A percentile compares a stretch with the other conserved stretches of the same genome.
These are phyloP conservation scores for Dendryphion nanum DNA, from an alignment of 2,329 filamentous ascomycete genomes.

Conservation along the genomic window DNA sequence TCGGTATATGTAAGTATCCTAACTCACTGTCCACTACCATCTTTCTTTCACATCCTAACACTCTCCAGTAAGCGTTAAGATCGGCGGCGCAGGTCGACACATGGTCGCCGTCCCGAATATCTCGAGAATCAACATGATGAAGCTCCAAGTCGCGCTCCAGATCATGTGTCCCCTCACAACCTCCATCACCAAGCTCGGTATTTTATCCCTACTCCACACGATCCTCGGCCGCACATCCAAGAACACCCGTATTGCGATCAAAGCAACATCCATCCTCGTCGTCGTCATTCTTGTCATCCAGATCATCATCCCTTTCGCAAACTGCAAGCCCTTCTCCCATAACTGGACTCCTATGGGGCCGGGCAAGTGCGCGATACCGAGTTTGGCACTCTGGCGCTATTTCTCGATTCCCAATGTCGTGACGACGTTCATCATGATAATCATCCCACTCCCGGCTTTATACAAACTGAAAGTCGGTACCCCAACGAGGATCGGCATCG, in stretches of 20 bases:
- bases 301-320: slow-evolving; percentile 19
- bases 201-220: slow-evolving; percentile 14
- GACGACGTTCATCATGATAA: slow-evolving; percentile 16
- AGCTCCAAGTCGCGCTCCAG: slow-evolving; percentile 13
- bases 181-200: slow-evolving; percentile 18
- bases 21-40: neutral
- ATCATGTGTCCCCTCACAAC: slow-evolving; percentile 23
- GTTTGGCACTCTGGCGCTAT: slow-evolving; percentile 16
- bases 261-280: slow-evolving; percentile 13
- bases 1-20: slow-evolving; percentile 14
- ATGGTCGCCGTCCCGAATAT: slow-evolving; percentile 2
- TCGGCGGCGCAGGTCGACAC: slow-evolving; percentile 19
- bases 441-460: slow-evolving; percentile 15
- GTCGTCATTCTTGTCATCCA: slow-evolving; percentile 15
- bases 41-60: neutral
- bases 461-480: slow-evolving; percentile 11
- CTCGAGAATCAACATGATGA: slow-evolving; percentile 9
- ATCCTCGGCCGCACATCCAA: slow-evolving; percentile 11
- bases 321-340: slow-evolving; percentile 19
- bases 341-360: slow-evolving; percentile 10
- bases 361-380: slow-evolving; percentile 12
- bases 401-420: slow-evolving; percentile 18
- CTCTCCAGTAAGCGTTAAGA: slow-evolving; percentile 11
- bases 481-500: slow-evolving; percentile 12
- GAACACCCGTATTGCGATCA: slow-evolving; percentile 10